A percentile compares a stretch with the other conserved stretches of the same genome.
Evolutionary conservation across 495 filamentous ascomycete species (phyloP).

Genomic region (Friedmanniomyces simplex): DNA sequence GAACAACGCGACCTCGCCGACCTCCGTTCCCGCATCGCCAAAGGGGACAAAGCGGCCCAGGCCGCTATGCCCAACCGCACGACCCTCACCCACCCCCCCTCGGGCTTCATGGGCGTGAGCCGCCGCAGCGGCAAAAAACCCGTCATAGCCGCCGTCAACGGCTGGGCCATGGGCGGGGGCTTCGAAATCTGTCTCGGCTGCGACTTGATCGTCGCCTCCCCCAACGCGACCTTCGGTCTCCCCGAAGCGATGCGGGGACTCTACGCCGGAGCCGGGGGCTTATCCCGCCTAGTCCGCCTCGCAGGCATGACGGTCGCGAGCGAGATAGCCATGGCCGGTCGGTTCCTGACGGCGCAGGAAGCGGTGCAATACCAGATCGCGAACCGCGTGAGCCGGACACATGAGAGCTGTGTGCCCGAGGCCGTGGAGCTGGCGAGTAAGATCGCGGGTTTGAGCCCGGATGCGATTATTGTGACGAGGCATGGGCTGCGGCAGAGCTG

Average conservation of each 20-base stretch:
- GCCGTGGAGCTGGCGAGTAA: conserved; percentile 36
- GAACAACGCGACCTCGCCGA: conserved; percentile 15
- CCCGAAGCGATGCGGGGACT: conserved; percentile 65
- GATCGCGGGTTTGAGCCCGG: conserved; percentile 56
- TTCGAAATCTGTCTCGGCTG: conserved; percentile 63
- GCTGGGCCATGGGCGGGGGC: conserved; percentile 60
- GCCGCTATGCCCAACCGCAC: conserved; percentile 5
- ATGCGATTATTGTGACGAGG: conserved; percentile 57
- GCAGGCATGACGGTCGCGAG: conserved; percentile 59
- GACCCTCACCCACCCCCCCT: conserved; percentile 8
- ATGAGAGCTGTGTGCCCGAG: conserved; percentile 16
- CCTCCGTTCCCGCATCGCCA: conserved; percentile 3
- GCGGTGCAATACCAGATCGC: conserved; percentile 56
- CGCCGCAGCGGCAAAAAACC: conserved; percentile 46
- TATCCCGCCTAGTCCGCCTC: conserved; percentile 57
- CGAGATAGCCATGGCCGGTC: conserved; percentile 59
- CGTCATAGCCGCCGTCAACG: conserved; percentile 68
- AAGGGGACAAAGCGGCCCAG: conserved; percentile 6
- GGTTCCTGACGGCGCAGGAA: conserved; percentile 48
- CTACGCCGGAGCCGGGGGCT: conserved; percentile 56
- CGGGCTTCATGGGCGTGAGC: conserved; percentile 32
- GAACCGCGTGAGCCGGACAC: conserved; percentile 36
- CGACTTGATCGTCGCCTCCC: conserved; percentile 56
- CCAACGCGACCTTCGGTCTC: conserved; percentile 47
- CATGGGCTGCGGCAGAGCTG: conserved; percentile 58